Base-by-base conservation (phyloP, 305 asterid genomes). In the Rubia peregrina region DNA sequence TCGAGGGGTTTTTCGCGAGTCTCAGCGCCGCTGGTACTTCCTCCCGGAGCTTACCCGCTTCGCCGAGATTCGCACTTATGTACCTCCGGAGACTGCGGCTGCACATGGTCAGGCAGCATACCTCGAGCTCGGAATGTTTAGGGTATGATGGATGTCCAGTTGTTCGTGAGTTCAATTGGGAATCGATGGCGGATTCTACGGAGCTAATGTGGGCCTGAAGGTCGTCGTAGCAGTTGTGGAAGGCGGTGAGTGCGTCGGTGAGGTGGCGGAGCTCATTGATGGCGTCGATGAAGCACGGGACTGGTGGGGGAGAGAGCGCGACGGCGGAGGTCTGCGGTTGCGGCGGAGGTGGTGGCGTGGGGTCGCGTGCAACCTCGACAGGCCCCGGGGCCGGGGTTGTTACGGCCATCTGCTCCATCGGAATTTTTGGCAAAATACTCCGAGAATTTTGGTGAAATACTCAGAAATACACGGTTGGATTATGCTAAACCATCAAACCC, bases 1-100 rank as follows among this genome's bases (percentile, higher is more conserved):
- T 84, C 3, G 90, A 84, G 21, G 95, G 87, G 61, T 82, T 78
- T 12, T 79, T 79, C 6, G 95, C 88, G 46, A 80, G 80, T 65
- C 67, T 82, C 84, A 93, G 71, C 43, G 97, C 94, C 70, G 74
- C 80, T 0, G 98, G 87, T 7, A 90, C 90, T 71, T 87, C 89
- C 67, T 82, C 86, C 9, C 88, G 84, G 63, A 93, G 86, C 79
- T 67, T 74, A 26, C 74, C 6, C 46, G 76, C 67, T 38, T 79
- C 70, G 9, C 74, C 61, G 19, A 90, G 76, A 73, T 86, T 82
- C 16, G 79, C 17, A 11, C 62, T 65, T 72, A 93, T 33, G 77
- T 89, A 86, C 61, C 68, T 89, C 43, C 90, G 82, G 16, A 93
- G 73, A 36, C 83, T 82, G 21, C 89, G 87, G 81, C 84, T 70